A percentile compares a stretch with the other conserved stretches of the same genome.
Evolutionary conservation across 2,329 filamentous ascomycete species (phyloP).

Genomic region (Aschersonia sp.): DNA sequence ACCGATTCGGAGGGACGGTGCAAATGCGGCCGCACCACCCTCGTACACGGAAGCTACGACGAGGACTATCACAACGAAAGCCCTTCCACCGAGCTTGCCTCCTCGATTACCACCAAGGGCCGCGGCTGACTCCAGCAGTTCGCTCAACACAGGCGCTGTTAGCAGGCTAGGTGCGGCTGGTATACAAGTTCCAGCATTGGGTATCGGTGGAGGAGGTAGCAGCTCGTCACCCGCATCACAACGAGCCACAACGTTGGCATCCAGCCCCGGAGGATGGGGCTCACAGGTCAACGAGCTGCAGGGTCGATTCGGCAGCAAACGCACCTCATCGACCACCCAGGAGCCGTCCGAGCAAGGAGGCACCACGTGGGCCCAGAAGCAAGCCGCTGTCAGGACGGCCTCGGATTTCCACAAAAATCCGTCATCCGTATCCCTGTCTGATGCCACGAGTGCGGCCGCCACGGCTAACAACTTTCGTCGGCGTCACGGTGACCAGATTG

Average conservation of each 20-base stretch:
- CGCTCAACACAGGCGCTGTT: constrained; percentile 43
- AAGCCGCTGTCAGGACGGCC: constrained; percentile 48
- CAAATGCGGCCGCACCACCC: constrained; percentile 16
- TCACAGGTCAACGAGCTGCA: constrained; percentile 52
- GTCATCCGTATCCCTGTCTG: constrained; percentile 43
- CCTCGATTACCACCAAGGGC: constrained; percentile 20
- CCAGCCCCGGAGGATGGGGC: constrained; percentile 2
- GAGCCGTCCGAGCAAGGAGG: constrained; percentile 24
- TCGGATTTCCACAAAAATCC: constrained; percentile 45
- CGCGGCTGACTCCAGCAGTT: constrained; percentile 3
- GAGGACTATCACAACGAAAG: not conserved
- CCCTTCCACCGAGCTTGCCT: constrained; percentile 40
- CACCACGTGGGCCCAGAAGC: constrained; percentile 51
- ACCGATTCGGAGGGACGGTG: constrained; percentile 38
- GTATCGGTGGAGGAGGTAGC: constrained; percentile 42
- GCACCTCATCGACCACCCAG: constrained; percentile 16
- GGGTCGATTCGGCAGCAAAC: constrained; percentile 46
- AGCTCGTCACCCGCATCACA: constrained; percentile 11
- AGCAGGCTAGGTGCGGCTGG: constrained; percentile 58
- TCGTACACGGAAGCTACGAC: constrained; percentile 14
- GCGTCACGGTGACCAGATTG: constrained; percentile 53
- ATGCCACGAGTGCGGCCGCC: constrained; percentile 41
- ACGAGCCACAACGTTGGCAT: constrained; percentile 8
- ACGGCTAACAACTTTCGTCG: constrained; percentile 58
- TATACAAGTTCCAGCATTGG: constrained; percentile 63